These are phyloP conservation scores for Eudorina sp. DNA, from an alignment of 139 green algal genomes.

Conservation along the genomic window DNA sequence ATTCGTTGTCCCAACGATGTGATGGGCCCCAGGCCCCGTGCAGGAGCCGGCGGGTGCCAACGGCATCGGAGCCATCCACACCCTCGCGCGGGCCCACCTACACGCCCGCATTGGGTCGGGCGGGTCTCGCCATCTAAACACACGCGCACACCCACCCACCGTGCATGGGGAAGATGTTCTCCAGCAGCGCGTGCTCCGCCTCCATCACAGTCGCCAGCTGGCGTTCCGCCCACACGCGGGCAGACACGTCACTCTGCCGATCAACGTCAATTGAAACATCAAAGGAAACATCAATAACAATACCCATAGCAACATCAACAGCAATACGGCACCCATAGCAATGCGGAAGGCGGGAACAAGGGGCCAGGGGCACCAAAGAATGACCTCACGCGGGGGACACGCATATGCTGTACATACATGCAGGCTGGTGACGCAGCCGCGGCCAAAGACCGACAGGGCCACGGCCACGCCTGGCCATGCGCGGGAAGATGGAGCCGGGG, in stretches of 20 bases:
- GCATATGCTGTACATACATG: not conserved
- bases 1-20: not conserved
- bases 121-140: not conserved
- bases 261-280: not conserved
- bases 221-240: conserved; percentile 28
- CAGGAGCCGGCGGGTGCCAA: too few relatives aligned
- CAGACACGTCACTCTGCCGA: conserved; percentile 27
- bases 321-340: too few relatives aligned
- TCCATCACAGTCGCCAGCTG: conserved; percentile 34
- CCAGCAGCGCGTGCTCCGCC: conserved; percentile 41
- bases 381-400: not conserved
- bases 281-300: too few relatives aligned
- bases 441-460: too few relatives aligned
- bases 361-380: not conserved
- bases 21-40: not conserved
- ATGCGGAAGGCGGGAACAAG: not conserved
- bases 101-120: not conserved
- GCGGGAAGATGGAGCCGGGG: too few relatives aligned
- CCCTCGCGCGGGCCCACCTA: not conserved
- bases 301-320: too few relatives aligned
- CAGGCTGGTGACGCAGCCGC: not conserved
- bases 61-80: not conserved
- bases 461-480: too few relatives aligned
- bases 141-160: not conserved
- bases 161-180: conserved; percentile 38